A percentile compares a stretch with the other conserved stretches of the same genome.
phyloP scores from a whole-genome alignment of 257 asterid species.

The Gardenia jasminoides region DNA sequence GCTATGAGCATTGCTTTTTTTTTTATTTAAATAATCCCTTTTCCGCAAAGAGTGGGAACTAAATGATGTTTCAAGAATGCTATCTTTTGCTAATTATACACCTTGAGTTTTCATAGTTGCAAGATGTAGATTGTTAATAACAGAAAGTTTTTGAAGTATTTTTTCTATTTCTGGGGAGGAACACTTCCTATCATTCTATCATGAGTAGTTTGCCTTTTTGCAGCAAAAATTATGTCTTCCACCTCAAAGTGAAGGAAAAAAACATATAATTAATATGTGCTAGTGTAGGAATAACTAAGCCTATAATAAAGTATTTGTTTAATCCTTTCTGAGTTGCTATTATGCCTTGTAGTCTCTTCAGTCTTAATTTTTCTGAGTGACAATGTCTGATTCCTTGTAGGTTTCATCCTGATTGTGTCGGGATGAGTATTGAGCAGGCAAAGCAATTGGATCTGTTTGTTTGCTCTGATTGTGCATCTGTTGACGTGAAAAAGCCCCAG shows the following conservation, averaged over 20 bases:
- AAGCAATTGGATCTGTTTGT: conserved; percentile 41
- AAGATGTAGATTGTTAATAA: not conserved
- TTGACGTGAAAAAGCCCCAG: conserved; percentile 36
- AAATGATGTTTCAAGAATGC: not conserved
- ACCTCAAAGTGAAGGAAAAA: not conserved
- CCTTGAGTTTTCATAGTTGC: not conserved
- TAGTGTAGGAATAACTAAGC: not conserved
- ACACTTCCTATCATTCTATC: not conserved
- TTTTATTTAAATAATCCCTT: too few relatives aligned
- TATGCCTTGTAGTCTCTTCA: too few relatives aligned
- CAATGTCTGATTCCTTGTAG: conserved; percentile 28
- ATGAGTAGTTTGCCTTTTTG: not conserved
- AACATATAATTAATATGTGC: not conserved
- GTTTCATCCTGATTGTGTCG: conserved; percentile 77
- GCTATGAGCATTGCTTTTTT: not conserved
- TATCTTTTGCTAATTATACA: not conserved
- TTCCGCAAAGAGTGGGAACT: not conserved
- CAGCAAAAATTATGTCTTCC: not conserved
- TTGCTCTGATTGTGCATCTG: conserved; percentile 51
- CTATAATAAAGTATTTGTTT: too few relatives aligned
- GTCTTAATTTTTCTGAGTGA: not conserved
- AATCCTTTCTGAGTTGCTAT: too few relatives aligned
- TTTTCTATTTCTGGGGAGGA: not conserved
- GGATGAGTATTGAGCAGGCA: conserved; percentile 49
- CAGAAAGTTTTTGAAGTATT: not conserved